These are phyloP conservation scores for Bisporella sp. DNA, from an alignment of 2,329 filamentous ascomycete genomes.

Conservation along the genomic window DNA sequence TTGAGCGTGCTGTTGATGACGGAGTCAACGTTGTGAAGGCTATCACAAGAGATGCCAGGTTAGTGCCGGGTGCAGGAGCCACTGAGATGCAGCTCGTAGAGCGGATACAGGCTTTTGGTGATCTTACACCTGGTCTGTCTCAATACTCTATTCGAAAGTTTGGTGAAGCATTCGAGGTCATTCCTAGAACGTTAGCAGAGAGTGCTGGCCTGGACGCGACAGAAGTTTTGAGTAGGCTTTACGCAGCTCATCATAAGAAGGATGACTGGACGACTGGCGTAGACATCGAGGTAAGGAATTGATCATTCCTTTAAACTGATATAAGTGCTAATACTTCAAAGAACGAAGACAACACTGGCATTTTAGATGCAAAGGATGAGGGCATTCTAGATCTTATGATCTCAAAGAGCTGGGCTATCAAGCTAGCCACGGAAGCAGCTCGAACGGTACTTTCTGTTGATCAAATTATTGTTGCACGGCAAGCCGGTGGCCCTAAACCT, in stretches of 20 bases:
- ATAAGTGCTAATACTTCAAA: constrained; percentile 24
- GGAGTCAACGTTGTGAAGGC: constrained; percentile 98
- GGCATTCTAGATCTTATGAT: constrained; percentile 90
- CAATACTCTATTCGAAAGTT: constrained; percentile 98
- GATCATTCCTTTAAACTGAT: background rate
- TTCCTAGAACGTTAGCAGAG: constrained; percentile 89
- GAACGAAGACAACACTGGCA: constrained; percentile 74
- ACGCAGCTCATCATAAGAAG: constrained; percentile 85
- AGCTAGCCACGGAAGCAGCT: constrained; percentile 89
- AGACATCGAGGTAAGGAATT: constrained; percentile 66
- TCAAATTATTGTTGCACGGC: constrained; percentile 97
- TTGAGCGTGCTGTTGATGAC: constrained; percentile 95
- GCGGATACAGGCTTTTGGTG: constrained; percentile 81
- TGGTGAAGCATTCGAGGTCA: constrained; percentile 94
- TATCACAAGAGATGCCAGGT: constrained; percentile 83
- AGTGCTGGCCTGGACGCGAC: constrained; percentile 94
- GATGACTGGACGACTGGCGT: constrained; percentile 88
- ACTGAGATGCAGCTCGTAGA: constrained; percentile 92
- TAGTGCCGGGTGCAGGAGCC: constrained; percentile 91
- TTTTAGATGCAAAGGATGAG: constrained; percentile 76
- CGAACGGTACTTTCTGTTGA: constrained; percentile 93
- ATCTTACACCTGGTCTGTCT: constrained; percentile 85
- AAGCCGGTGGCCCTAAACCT: constrained; percentile 95
- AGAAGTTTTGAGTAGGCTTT: constrained; percentile 87
- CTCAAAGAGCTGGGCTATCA: constrained; percentile 94